phyloP scores from a whole-genome alignment of 345 rosid species.

The Salix caprea region DNA sequence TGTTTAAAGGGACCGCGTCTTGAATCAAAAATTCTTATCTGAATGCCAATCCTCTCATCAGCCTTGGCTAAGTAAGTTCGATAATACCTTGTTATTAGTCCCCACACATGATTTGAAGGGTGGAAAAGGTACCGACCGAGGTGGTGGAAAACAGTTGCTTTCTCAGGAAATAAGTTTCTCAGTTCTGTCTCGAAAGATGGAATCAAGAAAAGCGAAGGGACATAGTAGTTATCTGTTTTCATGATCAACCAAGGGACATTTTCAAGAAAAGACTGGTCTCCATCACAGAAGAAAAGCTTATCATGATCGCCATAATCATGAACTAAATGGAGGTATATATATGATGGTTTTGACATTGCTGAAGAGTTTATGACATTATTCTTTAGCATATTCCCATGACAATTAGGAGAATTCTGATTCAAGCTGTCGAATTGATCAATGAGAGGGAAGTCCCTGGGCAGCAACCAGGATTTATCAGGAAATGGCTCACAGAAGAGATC shows the following conservation, averaged over 20 bases:
- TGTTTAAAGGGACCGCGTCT: constrained; percentile 22
- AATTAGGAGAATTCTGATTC: constrained; percentile 11
- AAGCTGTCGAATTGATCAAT: constrained; percentile 9
- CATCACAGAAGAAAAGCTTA: constrained; percentile 27
- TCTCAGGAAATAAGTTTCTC: constrained; percentile 16
- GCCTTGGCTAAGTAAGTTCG: constrained; percentile 22
- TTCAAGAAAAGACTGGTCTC: constrained; percentile 16
- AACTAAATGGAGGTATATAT: constrained; percentile 20
- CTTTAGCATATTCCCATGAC: constrained; percentile 23
- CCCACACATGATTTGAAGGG: constrained; percentile 27
- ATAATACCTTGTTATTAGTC: constrained; percentile 26
- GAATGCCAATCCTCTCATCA: constrained; percentile 25
- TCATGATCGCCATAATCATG: constrained; percentile 27
- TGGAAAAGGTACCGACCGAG: constrained; percentile 25
- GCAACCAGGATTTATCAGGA: constrained; percentile 25
- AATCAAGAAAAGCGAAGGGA: constrained; percentile 24
- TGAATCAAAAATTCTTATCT: constrained; percentile 22
- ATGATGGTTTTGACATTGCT: constrained; percentile 1
- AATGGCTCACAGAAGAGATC: constrained; percentile 33
- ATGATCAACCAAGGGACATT: constrained; percentile 27
- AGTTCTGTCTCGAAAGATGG: constrained; percentile 24
- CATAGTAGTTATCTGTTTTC: constrained; percentile 23
- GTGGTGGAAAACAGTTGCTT: constrained; percentile 26
- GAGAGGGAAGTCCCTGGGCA: constrained; percentile 20
- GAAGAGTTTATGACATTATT: constrained; percentile 10